phyloP scores from a whole-genome alignment of 352 stramenopile genomes.

The Globisporangium apiculatum region DNA sequence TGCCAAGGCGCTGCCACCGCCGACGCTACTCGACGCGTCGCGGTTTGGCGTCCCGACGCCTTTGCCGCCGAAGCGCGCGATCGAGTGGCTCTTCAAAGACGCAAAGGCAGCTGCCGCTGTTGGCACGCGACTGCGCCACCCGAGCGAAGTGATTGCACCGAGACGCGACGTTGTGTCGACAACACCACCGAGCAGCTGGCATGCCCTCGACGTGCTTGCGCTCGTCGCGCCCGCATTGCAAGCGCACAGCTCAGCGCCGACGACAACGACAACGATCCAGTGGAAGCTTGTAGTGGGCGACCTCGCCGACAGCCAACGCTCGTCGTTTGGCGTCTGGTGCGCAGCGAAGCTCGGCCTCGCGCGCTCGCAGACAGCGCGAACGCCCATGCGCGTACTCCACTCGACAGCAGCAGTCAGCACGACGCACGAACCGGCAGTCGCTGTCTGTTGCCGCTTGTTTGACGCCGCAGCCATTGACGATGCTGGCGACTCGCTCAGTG shows the following conservation, averaged over 20 bases:
- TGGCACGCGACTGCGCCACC: constrained; percentile 21
- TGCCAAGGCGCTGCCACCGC: constrained; percentile 30
- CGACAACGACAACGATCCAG: constrained; percentile 14
- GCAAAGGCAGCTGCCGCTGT: constrained; percentile 5
- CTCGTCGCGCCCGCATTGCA: constrained; percentile 26
- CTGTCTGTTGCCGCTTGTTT: constrained; percentile 59
- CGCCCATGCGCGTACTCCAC: constrained; percentile 17
- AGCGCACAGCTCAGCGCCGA: constrained; percentile 9
- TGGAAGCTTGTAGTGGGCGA: constrained; percentile 81
- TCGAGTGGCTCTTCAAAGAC: constrained; percentile 37
- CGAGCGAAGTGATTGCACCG: constrained; percentile 7
- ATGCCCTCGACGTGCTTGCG: constrained; percentile 21
- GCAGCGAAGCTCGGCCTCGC: constrained; percentile 38
- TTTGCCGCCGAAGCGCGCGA: constrained; percentile 23
- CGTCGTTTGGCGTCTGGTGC: constrained; percentile 71
- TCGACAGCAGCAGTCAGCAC: neutral
- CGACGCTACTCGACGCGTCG: constrained; percentile 30
- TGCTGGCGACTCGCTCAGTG: constrained; percentile 14
- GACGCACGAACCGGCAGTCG: constrained; percentile 8
- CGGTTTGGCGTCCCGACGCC: constrained; percentile 12
- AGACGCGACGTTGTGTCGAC: neutral
- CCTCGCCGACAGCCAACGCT: constrained; percentile 39
- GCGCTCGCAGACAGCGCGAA: constrained; percentile 7
- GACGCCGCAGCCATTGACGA: constrained; percentile 20
- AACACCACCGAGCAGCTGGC: neutral